phyloP scores from a whole-genome alignment of 495 filamentous ascomycete species.

The Margaritispora aquatica region DNA sequence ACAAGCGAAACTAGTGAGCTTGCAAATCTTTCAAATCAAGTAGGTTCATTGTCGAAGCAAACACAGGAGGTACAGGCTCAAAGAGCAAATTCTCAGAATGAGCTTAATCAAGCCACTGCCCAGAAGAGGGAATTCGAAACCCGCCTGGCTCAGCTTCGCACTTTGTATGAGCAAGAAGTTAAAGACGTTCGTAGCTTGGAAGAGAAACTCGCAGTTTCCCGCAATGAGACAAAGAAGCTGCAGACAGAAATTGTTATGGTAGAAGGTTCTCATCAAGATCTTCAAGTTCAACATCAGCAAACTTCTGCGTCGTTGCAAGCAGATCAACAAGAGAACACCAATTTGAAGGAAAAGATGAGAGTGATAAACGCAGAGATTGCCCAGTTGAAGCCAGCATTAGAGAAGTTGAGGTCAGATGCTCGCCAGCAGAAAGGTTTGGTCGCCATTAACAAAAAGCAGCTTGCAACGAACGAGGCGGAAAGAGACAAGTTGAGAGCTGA shows the following conservation, averaged over 20 bases:
- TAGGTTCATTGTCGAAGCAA: slow-evolving; percentile 82
- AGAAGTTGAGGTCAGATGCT: slow-evolving; percentile 83
- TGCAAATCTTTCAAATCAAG: slow-evolving; percentile 95
- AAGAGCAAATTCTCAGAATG: slow-evolving; percentile 66
- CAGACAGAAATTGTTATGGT: slow-evolving; percentile 74
- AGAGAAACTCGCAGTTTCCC: slow-evolving; percentile 67
- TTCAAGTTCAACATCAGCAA: slow-evolving; percentile 79
- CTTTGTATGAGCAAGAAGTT: slow-evolving; percentile 89
- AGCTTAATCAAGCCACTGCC: slow-evolving; percentile 66
- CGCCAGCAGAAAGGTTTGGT: slow-evolving; percentile 93
- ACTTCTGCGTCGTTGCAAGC: slow-evolving; percentile 65
- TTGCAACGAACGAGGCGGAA: slow-evolving; percentile 81
- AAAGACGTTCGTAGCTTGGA: slow-evolving; percentile 79
- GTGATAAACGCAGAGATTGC: slow-evolving; percentile 72
- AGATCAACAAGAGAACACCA: slow-evolving; percentile 83
- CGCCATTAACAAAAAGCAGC: slow-evolving; percentile 96
- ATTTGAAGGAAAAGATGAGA: slow-evolving; percentile 81
- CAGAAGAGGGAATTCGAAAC: slow-evolving; percentile 92
- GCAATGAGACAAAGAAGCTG: slow-evolving; percentile 75
- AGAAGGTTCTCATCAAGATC: slow-evolving; percentile 75
- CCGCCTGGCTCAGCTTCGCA: slow-evolving; percentile 73
- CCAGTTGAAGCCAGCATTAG: slow-evolving; percentile 78
- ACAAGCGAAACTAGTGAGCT: slow-evolving; percentile 85
- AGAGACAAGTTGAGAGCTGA: slow-evolving; percentile 77
- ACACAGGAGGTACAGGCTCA: slow-evolving; percentile 88